Evolutionary conservation across 305 asterid genomes (phyloP).

Genomic region (Plantago coronopus): DNA sequence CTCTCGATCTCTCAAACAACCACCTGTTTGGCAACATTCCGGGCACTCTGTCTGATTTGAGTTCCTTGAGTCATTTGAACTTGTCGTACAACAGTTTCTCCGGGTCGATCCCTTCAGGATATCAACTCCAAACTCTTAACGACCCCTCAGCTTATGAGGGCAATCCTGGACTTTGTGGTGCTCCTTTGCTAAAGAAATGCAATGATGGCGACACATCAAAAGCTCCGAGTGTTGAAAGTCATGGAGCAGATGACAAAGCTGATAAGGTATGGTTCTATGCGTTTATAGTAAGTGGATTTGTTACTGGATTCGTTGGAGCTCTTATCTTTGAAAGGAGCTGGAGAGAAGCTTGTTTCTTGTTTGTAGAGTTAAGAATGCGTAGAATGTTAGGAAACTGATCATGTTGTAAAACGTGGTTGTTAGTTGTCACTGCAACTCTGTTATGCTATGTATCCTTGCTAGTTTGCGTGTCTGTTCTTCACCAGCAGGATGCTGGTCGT

Average conservation of each 20-base stretch:
- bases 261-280: background rate
- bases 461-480: too few species aligned
- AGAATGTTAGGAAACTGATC: too few species aligned
- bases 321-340: constrained; percentile 4
- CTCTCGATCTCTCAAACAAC: constrained; percentile 8
- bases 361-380: background rate
- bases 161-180: constrained; percentile 9
- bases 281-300: background rate
- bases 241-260: background rate
- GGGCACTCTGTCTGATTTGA: background rate
- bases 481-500: too few species aligned
- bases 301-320: background rate
- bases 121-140: background rate
- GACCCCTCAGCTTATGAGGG: background rate
- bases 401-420: too few species aligned
- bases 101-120: constrained; percentile 3
- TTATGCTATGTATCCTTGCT: too few species aligned
- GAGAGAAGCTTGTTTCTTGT: background rate
- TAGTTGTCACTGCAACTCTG: too few species aligned
- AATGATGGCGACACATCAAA: background rate
- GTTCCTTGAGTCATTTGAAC: constrained; percentile 5
- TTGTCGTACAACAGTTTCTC: constrained; percentile 7
- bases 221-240: too few species aligned
- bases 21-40: background rate
- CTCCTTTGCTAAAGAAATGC: background rate